Conservation (phyloP, 2,329 filamentous ascomycete species). For the Alternaria sp. region DNA sequence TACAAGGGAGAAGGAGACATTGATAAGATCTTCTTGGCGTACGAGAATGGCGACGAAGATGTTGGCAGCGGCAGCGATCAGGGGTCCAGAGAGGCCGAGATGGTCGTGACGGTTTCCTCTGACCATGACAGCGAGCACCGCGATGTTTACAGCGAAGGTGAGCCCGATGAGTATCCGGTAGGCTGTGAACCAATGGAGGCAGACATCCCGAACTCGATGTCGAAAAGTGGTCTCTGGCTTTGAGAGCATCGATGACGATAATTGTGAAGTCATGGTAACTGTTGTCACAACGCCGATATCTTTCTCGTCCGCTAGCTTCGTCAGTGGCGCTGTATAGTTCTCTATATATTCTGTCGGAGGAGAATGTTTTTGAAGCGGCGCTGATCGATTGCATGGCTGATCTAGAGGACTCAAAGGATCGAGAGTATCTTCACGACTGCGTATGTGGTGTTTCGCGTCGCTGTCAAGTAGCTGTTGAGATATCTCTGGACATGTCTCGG, state of each 20-base stretch:
- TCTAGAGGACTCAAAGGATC: neutral
- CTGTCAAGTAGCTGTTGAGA: neutral
- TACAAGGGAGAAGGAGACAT: conserved; percentile 32
- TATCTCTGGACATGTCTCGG: neutral
- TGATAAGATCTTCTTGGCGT: conserved; percentile 45
- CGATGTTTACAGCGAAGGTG: conserved; percentile 15
- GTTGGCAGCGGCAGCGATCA: conserved; percentile 45
- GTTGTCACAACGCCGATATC: neutral
- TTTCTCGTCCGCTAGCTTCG: neutral
- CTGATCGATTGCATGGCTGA: neutral
- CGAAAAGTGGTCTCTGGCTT: neutral
- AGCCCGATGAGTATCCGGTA: conserved; percentile 23
- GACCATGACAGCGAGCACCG: neutral
- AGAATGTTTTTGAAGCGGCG: neutral
- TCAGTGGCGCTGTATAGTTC: neutral
- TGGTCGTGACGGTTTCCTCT: neutral
- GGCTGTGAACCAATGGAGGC: conserved; percentile 23
- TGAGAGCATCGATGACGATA: neutral
- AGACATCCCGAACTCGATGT: conserved; percentile 1
- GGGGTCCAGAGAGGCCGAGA: neutral
- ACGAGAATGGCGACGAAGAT: conserved; percentile 37
- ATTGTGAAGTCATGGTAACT: neutral
- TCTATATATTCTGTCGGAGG: neutral
- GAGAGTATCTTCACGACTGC: neutral
- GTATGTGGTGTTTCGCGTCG: neutral